These are phyloP conservation scores for Allium sativum DNA, from an alignment of 106 monocot species.

Conservation along the genomic window DNA sequence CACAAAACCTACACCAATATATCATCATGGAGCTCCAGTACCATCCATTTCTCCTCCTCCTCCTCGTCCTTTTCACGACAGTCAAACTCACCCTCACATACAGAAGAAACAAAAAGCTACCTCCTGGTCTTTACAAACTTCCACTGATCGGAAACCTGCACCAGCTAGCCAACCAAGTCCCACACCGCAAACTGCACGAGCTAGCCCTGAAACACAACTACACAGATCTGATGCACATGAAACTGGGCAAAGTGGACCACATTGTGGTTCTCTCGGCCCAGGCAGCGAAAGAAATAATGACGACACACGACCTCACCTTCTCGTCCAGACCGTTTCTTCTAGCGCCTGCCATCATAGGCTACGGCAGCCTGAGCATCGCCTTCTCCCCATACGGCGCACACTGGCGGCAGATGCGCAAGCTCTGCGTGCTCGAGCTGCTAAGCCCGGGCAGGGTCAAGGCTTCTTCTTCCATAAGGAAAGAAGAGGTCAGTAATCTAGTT, in stretches of 20 bases:
- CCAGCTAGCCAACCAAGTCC: background rate
- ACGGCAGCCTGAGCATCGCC: background rate
- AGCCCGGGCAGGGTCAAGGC: conserved; percentile 5
- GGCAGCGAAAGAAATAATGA: conserved; percentile 4
- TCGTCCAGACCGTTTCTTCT: conserved; percentile 1
- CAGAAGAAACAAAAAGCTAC: background rate
- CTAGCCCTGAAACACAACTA: background rate
- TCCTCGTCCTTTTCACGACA: too few relatives aligned
- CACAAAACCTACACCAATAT: too few relatives aligned
- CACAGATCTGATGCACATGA: conserved; percentile 1
- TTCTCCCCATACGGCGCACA: conserved; percentile 5
- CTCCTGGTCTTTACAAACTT: conserved; percentile 9
- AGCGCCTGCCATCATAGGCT: background rate
- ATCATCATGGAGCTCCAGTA: too few relatives aligned
- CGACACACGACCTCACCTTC: conserved; percentile 9
- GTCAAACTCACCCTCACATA: too few relatives aligned
- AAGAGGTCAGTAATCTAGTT: background rate
- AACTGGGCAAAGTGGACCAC: conserved; percentile 3
- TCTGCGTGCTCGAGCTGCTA: conserved; percentile 3
- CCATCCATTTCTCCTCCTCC: too few relatives aligned
- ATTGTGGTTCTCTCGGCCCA: conserved; percentile 7
- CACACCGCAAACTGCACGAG: background rate
- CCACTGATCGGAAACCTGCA: conserved; percentile 11
- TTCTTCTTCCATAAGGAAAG: conserved; percentile 1
- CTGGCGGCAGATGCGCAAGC: conserved; percentile 6